Evolutionary conservation across 2,329 filamentous ascomycete species (phyloP).

Genomic region (Aspergillus brasiliensis): DNA sequence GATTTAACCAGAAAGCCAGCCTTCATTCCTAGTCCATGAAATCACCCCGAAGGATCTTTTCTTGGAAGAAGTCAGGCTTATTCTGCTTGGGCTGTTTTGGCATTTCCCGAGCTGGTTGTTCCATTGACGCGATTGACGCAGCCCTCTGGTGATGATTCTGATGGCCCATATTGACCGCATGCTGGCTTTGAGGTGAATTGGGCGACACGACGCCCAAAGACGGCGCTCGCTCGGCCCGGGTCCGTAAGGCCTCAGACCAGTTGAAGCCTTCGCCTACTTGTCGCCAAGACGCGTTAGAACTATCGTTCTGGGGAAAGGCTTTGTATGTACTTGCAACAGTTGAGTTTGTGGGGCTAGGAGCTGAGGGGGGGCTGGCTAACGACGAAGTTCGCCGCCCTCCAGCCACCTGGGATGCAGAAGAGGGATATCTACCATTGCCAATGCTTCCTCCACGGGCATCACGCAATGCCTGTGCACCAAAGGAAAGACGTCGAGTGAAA

Average conservation of each 20-base stretch:
- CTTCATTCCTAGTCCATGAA: slow-evolving; percentile 79
- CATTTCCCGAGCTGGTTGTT: slow-evolving; percentile 53
- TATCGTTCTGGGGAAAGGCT: slow-evolving; percentile 38
- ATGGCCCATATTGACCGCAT: slow-evolving; percentile 50
- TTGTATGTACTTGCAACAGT: slow-evolving; percentile 41
- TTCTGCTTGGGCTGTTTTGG: slow-evolving; percentile 53
- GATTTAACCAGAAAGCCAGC: not conserved
- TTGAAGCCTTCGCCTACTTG: slow-evolving; percentile 87
- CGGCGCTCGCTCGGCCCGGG: slow-evolving; percentile 78
- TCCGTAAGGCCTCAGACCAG: slow-evolving; percentile 94
- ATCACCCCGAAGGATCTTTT: slow-evolving; percentile 95
- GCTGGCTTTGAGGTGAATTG: slow-evolving; percentile 30
- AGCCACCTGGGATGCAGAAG: slow-evolving; percentile 33
- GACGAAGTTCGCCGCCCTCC: slow-evolving; percentile 30
- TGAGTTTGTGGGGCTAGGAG: slow-evolving; percentile 24
- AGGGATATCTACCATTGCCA: slow-evolving; percentile 61
- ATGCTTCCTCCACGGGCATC: slow-evolving; percentile 69
- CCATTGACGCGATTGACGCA: slow-evolving; percentile 55
- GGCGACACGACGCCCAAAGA: slow-evolving; percentile 42
- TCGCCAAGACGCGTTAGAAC: slow-evolving; percentile 48
- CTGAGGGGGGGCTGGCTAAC: slow-evolving; percentile 25
- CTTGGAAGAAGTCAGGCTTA: slow-evolving; percentile 93
- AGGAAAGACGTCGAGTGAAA: slow-evolving; percentile 78
- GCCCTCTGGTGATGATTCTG: slow-evolving; percentile 47
- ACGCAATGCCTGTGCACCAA: slow-evolving; percentile 77